phyloP scores from a whole-genome alignment of 768 basidiomycete genomes.

The Termitomyces eurrhizus region DNA sequence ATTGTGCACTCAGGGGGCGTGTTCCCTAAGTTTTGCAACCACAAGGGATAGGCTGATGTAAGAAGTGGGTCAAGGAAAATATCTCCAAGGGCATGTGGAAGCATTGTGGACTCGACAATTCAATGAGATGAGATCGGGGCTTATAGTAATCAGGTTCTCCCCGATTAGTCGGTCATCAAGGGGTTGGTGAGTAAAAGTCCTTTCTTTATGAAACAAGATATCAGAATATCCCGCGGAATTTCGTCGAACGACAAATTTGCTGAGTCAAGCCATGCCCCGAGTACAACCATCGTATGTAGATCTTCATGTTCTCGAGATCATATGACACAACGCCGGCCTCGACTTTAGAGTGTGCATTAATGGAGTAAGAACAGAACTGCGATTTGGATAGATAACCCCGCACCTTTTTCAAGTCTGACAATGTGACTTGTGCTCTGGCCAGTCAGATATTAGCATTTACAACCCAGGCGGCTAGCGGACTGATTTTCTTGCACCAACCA shows the following conservation, averaged over 20 bases:
- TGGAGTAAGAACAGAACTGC: not conserved
- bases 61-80: not conserved
- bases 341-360: not conserved
- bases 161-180: not conserved
- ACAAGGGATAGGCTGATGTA: not conserved
- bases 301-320: not conserved
- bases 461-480: constrained; percentile 25
- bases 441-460: constrained; percentile 36
- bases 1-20: not conserved
- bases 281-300: not conserved
- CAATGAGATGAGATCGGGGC: not conserved
- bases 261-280: not conserved
- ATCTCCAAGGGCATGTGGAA: not conserved
- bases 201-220: not conserved
- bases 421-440: constrained; percentile 35
- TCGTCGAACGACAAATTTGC: not conserved
- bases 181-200: not conserved
- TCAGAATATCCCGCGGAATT: not conserved
- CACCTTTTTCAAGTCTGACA: constrained; percentile 19
- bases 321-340: not conserved
- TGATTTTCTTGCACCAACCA: constrained; percentile 29
- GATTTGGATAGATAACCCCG: not conserved
- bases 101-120: not conserved
- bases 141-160: not conserved
- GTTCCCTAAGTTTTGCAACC: not conserved